Base-by-base conservation (phyloP, 306 rosid species). In the Rosa chinensis region DNA sequence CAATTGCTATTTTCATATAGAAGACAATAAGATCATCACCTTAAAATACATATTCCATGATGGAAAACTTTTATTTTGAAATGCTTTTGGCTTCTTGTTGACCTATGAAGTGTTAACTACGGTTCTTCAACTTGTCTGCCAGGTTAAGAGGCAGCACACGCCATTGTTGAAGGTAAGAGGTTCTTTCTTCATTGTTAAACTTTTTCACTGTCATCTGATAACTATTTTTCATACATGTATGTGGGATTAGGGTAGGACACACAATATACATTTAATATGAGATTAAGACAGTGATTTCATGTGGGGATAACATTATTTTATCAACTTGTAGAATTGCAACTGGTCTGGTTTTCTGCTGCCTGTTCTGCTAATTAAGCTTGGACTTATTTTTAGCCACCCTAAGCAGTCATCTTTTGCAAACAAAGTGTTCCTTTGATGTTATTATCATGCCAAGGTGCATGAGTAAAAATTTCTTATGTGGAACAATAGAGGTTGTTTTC, bases 91-190 rank as follows among this genome's bases (percentile, higher is more conserved):
- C 6, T 44, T 53, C 55, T 53, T 21, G 25, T 39, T 66, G 32
- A 53, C 48, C n/a, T 66, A 77, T 74, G 16, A 64, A 66, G 48
- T 66, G 39, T 66, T 86, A 74, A 91, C 79, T 8, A 72, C 37
- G 28, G 71, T 76, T 81, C 68, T 77, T 84, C 75, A 84, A 87
- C 80, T 77, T 40, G 23, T 73, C 61, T 85, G 87, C 32, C 88
- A 95, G 99, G 92, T 95, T 81, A 91, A 90, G 86, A 90, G 82
- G 79, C 90, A 16, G 43, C 90, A 91, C 70, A 91, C 99, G 10
- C 99, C 99, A 55, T 77, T 90, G 78, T 84, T 95, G 85, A 93
- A 90, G 99, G 99, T 92, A 82, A 77, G 93, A 79, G 64, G 76
- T 73, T 80, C 77, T 79, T 79, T 77, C 39, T 39, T 63, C 28